These are phyloP conservation scores for Termitomyces sp. DNA, from an alignment of 768 basidiomycete species.

Conservation along the genomic window DNA sequence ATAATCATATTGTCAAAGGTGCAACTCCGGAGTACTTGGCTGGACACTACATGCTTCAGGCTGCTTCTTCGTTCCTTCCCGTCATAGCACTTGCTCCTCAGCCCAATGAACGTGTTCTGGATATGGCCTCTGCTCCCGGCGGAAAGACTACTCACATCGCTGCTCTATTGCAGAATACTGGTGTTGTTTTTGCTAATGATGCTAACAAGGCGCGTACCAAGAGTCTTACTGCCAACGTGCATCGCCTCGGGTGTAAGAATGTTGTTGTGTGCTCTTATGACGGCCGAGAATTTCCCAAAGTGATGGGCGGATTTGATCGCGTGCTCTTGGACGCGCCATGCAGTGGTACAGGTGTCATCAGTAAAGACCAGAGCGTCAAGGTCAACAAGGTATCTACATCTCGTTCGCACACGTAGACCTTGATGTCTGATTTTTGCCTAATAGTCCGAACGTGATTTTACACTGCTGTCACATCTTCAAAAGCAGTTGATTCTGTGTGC, in stretches of 20 bases:
- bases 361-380: constrained; percentile 96
- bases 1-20: constrained; percentile 37
- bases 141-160: constrained; percentile 99
- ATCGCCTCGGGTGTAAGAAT: constrained; percentile 97
- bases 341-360: constrained; percentile 97
- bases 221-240: constrained; percentile 94
- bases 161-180: constrained; percentile 95
- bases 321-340: constrained; percentile 97
- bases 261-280: constrained; percentile 97
- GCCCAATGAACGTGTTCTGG: constrained; percentile 89
- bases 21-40: constrained; percentile 99
- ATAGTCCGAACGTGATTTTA: constrained; percentile 93
- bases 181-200: constrained; percentile 97
- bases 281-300: constrained; percentile 96
- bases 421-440: neutral
- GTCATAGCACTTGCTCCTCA: constrained; percentile 94
- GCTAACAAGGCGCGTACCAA: constrained; percentile 93
- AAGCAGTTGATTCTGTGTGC: constrained; percentile 98
- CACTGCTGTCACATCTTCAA: constrained; percentile 93
- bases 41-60: constrained; percentile 99
- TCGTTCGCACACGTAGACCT: constrained; percentile 1
- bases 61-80: constrained; percentile 98
- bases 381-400: constrained; percentile 79
- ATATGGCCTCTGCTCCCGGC: constrained; percentile 98
- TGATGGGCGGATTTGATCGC: constrained; percentile 98